phyloP scores from a whole-genome alignment of 2,329 filamentous ascomycete species.

The Aspergillus udagawae region DNA sequence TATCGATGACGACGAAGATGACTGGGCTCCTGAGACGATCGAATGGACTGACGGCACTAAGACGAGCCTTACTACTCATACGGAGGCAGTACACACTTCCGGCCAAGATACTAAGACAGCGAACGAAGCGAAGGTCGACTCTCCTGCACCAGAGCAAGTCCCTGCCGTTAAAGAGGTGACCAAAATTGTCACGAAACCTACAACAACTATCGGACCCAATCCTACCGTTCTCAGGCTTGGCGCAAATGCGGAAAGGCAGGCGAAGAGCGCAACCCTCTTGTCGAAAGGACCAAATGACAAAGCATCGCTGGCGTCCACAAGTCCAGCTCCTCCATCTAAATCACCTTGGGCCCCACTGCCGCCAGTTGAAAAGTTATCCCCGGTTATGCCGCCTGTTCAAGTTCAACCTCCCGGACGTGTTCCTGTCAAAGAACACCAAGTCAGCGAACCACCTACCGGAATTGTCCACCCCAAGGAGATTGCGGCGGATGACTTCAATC shows the following conservation, averaged over 20 bases:
- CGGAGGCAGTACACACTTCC: conserved; percentile 21
- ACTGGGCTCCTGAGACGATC: conserved; percentile 64
- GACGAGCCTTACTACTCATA: conserved; percentile 54
- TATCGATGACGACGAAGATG: conserved; percentile 66
- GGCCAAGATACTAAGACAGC: conserved; percentile 15
- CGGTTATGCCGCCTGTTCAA: conserved; percentile 52
- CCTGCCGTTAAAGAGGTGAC: conserved; percentile 21
- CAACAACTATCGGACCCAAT: conserved; percentile 46
- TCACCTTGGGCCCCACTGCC: conserved; percentile 89
- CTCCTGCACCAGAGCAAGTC: conserved; percentile 19
- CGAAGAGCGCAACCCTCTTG: conserved; percentile 41
- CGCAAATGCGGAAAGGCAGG: conserved; percentile 44
- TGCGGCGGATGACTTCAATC: conserved; percentile 87
- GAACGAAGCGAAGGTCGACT: conserved; percentile 20
- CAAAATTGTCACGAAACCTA: conserved; percentile 32
- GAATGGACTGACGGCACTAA: conserved; percentile 68
- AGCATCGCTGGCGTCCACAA: conserved; percentile 45
- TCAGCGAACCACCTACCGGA: conserved; percentile 52
- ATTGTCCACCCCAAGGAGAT: conserved; percentile 69
- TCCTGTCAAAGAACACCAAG: conserved; percentile 53
- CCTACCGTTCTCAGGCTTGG: conserved; percentile 48
- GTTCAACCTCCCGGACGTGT: conserved; percentile 46
- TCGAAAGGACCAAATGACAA: conserved; percentile 53
- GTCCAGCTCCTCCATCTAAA: conserved; percentile 62
- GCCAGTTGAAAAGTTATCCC: conserved; percentile 76